Evolutionary conservation across 169 alveolate species (phyloP).

Genomic region (Perkinsus marinus): DNA sequence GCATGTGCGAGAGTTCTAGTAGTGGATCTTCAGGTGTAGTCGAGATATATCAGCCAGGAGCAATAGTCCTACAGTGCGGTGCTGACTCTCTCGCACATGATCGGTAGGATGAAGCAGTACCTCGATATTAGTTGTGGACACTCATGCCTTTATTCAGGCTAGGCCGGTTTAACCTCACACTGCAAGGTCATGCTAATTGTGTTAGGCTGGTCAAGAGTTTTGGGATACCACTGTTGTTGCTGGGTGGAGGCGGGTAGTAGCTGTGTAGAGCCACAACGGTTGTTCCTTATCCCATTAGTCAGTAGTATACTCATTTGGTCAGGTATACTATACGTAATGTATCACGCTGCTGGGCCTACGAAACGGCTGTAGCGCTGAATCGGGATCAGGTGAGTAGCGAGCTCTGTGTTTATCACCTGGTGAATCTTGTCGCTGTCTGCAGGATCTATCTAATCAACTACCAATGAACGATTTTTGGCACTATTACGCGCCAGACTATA

Average conservation of each 20-base stretch:
- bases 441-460: slow-evolving; percentile 36
- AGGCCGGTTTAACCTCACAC: slow-evolving; percentile 90
- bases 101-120: slow-evolving; percentile 9
- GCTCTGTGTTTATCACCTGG: too few relatives aligned
- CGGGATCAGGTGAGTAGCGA: slow-evolving; percentile 13
- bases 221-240: slow-evolving; percentile 76
- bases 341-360: slow-evolving; percentile 98
- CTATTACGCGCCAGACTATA: slow-evolving; percentile 87
- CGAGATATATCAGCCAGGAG: slow-evolving; percentile 89
- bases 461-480: slow-evolving; percentile 87
- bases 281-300: too few relatives aligned
- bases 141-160: slow-evolving; percentile 39
- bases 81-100: slow-evolving; percentile 77
- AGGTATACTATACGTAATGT: slow-evolving; percentile 96
- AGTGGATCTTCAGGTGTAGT: slow-evolving; percentile 60
- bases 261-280: not conserved
- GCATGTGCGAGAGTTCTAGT: too few relatives aligned
- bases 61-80: slow-evolving; percentile 95
- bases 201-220: slow-evolving; percentile 76
- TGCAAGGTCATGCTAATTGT: slow-evolving; percentile 96
- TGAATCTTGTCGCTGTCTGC: not conserved
- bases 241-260: slow-evolving; percentile 90
- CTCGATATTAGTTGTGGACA: not conserved
- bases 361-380: slow-evolving; percentile 85
- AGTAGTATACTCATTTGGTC: slow-evolving; percentile 71